Conservation (phyloP, 768 basidiomycete species). For the Hericium rajendrae region DNA sequence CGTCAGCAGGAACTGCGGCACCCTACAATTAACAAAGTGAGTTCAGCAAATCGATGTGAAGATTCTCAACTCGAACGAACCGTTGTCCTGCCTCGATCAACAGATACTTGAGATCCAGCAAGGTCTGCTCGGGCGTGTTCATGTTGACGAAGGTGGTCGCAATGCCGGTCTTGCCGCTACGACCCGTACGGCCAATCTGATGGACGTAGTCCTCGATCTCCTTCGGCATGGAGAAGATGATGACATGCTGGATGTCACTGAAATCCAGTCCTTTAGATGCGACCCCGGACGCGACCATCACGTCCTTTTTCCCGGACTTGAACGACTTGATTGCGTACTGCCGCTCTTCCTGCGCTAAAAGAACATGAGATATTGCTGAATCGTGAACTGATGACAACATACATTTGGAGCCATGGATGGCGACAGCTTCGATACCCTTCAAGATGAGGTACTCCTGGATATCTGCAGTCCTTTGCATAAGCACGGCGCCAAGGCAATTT, state of each 20-base stretch:
- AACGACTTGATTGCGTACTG: slow-evolving; percentile 99
- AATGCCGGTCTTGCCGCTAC: slow-evolving; percentile 96
- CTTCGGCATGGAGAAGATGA: slow-evolving; percentile 99
- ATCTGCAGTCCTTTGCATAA: slow-evolving; percentile 38
- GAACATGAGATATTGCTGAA: not conserved
- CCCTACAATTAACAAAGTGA: slow-evolving; percentile 36
- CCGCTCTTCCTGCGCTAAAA: slow-evolving; percentile 89
- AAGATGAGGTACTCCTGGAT: slow-evolving; percentile 96
- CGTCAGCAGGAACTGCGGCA: slow-evolving; percentile 83
- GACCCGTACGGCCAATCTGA: slow-evolving; percentile 96
- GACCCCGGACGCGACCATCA: slow-evolving; percentile 98
- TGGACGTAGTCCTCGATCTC: slow-evolving; percentile 99
- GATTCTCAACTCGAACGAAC: slow-evolving; percentile 32
- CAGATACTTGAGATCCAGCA: slow-evolving; percentile 93
- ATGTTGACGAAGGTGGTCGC: slow-evolving; percentile 99
- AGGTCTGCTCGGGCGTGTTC: slow-evolving; percentile 92
- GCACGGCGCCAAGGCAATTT: not conserved
- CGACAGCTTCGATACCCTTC: slow-evolving; percentile 97
- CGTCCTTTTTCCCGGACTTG: slow-evolving; percentile 95
- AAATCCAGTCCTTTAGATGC: slow-evolving; percentile 98
- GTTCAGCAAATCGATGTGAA: slow-evolving; percentile 2
- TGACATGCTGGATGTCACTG: slow-evolving; percentile 97
- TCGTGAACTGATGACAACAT: slow-evolving; percentile 18
- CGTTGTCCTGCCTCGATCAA: slow-evolving; percentile 97
- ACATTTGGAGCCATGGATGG: slow-evolving; percentile 98